Conservation (phyloP, 345 rosid genomes). For the Jatropha curcas region DNA sequence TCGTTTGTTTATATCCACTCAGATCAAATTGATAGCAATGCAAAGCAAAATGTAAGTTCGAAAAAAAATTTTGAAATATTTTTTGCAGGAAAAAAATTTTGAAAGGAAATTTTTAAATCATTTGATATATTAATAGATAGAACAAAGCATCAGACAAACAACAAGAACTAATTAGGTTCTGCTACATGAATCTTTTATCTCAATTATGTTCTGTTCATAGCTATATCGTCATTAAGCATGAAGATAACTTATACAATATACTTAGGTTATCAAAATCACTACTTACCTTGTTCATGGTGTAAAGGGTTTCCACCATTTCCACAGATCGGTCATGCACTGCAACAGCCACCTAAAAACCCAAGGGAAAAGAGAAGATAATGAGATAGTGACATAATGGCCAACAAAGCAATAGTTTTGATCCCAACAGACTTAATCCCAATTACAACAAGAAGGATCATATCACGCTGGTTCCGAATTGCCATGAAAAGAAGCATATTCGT, state of each 20-base stretch:
- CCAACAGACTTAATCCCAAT: neutral
- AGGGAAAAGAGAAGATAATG: neutral
- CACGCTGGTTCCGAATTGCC: neutral
- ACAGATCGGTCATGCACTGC: constrained; percentile 62
- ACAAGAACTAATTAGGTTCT: no score
- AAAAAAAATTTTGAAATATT: no score
- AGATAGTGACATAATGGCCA: neutral
- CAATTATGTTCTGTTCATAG: no score
- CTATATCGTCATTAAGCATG: no score
- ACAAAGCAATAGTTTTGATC: neutral
- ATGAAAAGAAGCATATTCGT: neutral
- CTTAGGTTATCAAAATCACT: neutral
- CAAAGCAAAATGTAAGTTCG: no score
- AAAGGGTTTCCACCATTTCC: constrained; percentile 95
- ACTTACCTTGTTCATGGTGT: constrained; percentile 71
- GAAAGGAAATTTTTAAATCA: no score
- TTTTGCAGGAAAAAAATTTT: no score
- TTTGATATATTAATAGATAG: no score
- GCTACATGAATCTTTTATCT: no score
- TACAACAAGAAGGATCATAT: neutral
- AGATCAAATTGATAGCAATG: no score
- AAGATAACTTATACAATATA: neutral
- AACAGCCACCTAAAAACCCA: constrained; percentile 66
- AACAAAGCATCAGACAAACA: no score
- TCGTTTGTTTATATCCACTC: no score